Conservation (phyloP, 352 stramenopile species). For the Phytophthora pseudosyringae region DNA sequence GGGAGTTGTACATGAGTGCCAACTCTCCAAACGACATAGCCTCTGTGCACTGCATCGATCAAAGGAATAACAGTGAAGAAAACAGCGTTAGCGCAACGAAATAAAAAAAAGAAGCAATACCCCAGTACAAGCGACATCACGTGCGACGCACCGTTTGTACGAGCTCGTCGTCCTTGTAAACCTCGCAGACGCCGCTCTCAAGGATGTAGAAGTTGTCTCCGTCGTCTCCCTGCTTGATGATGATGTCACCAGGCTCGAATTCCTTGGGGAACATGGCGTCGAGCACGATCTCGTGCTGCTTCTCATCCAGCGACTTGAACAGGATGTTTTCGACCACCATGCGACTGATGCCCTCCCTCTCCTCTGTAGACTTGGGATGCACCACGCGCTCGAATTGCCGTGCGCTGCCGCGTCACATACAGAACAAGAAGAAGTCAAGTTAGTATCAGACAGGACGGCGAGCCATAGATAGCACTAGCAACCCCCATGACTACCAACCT, state of each 20-base stretch:
- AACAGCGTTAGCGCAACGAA: slow-evolving; percentile 3
- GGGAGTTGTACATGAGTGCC: slow-evolving; percentile 97
- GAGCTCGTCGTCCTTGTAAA: slow-evolving; percentile 90
- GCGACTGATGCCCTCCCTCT: slow-evolving; percentile 73
- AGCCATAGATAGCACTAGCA: not conserved
- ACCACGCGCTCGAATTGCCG: slow-evolving; percentile 85
- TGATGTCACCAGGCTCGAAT: slow-evolving; percentile 76
- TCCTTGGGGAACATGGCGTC: slow-evolving; percentile 90
- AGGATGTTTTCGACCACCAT: slow-evolving; percentile 92
- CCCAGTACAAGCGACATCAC: slow-evolving; percentile 1
- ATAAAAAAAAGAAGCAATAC: not conserved
- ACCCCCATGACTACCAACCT: slow-evolving; percentile 42
- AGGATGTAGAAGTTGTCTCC: slow-evolving; percentile 97
- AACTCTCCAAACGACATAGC: slow-evolving; percentile 96
- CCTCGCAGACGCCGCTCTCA: slow-evolving; percentile 91
- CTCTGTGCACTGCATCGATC: slow-evolving; percentile 64
- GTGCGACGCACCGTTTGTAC: slow-evolving; percentile 67
- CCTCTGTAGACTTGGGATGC: slow-evolving; percentile 85
- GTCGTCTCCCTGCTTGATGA: slow-evolving; percentile 92
- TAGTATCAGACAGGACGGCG: slow-evolving; percentile 19
- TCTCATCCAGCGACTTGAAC: slow-evolving; percentile 91
- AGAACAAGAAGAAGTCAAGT: slow-evolving; percentile 17
- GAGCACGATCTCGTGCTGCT: slow-evolving; percentile 86
- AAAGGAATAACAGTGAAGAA: not conserved
- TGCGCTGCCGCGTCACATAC: slow-evolving; percentile 45